Percentiles rank a stretch among this genome's conserved stretches.
phyloP scores from a whole-genome alignment of 208 protist genomes.

The Acanthamoeba culbertsoni region DNA sequence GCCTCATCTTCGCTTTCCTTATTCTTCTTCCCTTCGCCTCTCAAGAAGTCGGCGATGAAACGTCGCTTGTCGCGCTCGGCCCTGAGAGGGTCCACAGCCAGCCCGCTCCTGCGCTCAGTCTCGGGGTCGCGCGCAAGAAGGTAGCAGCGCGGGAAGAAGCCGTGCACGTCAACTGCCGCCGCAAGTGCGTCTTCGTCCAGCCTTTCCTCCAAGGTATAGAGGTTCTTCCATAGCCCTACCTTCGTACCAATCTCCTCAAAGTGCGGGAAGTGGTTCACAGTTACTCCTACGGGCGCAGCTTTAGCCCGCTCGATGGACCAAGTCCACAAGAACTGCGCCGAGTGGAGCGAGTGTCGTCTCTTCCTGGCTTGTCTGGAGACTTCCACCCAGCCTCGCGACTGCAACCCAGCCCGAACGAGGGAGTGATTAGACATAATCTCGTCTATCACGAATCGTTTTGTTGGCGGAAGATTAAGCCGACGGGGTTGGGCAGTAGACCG shows the following conservation, averaged over 20 bases:
- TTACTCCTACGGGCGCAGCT: background rate
- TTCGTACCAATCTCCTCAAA: constrained; percentile 21
- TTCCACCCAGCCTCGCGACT: background rate
- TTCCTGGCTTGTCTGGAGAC: background rate
- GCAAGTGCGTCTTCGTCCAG: background rate
- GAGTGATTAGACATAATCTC: background rate
- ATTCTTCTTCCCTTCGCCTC: background rate
- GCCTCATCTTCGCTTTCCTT: background rate
- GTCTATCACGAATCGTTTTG: constrained; percentile 4
- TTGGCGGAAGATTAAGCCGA: background rate
- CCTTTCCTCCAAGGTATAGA: background rate
- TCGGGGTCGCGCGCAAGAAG: background rate
- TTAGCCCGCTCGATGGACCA: background rate
- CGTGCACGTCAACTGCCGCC: background rate
- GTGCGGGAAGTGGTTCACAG: constrained; percentile 15
- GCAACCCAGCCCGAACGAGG: background rate
- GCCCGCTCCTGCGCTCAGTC: background rate
- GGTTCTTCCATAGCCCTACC: constrained; percentile 3
- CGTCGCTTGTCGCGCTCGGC: background rate
- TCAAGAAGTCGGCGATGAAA: background rate
- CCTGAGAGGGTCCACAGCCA: background rate
- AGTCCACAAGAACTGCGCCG: constrained; percentile 1
- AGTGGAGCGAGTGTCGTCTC: background rate
- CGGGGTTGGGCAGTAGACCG: too few species aligned
- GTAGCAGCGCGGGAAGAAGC: constrained; percentile 9